Conservation (phyloP, 495 filamentous ascomycete species). For the Astrocystis sublimbata region DNA sequence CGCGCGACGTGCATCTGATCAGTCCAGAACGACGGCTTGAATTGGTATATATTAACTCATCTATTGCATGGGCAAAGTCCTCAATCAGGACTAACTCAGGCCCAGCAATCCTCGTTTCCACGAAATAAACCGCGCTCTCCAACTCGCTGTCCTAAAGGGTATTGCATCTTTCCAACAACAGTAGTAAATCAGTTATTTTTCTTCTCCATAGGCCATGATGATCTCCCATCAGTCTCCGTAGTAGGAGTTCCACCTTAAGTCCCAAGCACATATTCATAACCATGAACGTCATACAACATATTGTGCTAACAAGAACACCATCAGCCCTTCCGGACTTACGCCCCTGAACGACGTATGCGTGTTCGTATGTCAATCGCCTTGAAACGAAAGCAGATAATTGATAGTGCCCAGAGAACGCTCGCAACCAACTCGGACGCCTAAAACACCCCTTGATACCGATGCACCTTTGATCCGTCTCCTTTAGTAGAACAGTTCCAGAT, state of each 20-base stretch:
- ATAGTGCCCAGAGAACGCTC: background rate
- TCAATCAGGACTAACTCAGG: too few relatives aligned
- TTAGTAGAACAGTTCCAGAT: background rate
- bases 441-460: conserved; percentile 6
- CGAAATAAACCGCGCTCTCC: background rate
- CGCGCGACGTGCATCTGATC: too few relatives aligned
- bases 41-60: conserved; percentile 6
- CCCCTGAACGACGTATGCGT: background rate
- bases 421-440: background rate
- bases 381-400: background rate
- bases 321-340: background rate
- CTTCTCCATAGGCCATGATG: background rate
- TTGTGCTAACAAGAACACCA: background rate
- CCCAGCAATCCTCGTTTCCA: background rate
- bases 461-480: conserved; percentile 2
- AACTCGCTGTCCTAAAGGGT: conserved; percentile 1
- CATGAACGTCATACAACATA: background rate
- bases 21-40: background rate
- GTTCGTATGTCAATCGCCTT: background rate
- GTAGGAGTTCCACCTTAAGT: background rate
- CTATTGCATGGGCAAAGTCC: background rate
- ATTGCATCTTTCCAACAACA: conserved; percentile 2
- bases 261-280: conserved; percentile 4
- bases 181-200: conserved; percentile 3
- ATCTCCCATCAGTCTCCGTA: background rate